Conservation (phyloP, 1,139 yeast genomes). For the Blastobotrys buckinghamii region DNA sequence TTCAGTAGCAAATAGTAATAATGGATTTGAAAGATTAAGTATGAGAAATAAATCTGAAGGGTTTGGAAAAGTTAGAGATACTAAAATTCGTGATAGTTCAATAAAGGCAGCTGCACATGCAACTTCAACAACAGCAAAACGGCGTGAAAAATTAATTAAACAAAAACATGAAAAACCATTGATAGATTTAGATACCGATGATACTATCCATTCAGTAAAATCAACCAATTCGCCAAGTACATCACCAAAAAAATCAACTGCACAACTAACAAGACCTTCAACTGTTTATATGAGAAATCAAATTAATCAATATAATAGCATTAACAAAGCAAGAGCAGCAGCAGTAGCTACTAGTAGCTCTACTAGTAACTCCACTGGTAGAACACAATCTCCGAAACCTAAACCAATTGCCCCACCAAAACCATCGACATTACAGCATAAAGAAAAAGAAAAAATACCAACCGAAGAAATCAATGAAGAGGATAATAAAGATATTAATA, state of each 20-base stretch:
- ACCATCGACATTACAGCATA: neutral
- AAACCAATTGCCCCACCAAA: neutral
- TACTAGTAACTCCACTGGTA: no score
- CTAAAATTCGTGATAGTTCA: no score
- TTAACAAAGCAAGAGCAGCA: slow-evolving; percentile 1
- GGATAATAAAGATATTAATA: neutral
- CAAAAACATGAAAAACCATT: neutral
- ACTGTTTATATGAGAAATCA: slow-evolving; percentile 7
- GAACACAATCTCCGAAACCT: neutral
- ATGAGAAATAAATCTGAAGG: slow-evolving; percentile 16
- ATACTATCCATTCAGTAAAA: no score
- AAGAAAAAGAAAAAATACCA: neutral
- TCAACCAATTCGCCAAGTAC: slow-evolving; percentile 6
- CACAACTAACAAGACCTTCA: neutral
- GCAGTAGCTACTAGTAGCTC: no score
- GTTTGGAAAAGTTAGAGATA: slow-evolving; percentile 13
- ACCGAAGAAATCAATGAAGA: neutral
- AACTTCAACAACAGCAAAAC: no score
- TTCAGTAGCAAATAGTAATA: neutral
- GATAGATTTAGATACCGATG: slow-evolving; percentile 2
- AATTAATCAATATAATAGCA: neutral
- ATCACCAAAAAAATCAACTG: slow-evolving; percentile 3
- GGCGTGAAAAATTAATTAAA: no score
- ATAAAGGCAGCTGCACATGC: no score
- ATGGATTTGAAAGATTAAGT: slow-evolving; percentile 16